Evolutionary conservation across 2,329 filamentous ascomycete genomes (phyloP).

Genomic region (Colletotrichum horii): DNA sequence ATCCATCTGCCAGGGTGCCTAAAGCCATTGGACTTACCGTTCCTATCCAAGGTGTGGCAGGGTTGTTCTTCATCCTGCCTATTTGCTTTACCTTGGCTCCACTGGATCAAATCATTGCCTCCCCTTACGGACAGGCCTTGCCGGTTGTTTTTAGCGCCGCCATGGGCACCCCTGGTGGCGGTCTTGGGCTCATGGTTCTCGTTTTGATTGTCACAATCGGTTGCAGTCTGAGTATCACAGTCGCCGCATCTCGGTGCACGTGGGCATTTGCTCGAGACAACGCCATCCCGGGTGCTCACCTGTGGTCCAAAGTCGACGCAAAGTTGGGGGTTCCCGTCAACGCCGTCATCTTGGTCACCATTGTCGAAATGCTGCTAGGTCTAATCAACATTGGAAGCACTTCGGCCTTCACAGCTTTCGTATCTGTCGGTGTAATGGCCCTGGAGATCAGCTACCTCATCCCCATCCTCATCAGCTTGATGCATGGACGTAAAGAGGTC

Average conservation of each 20-base stretch:
- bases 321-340: slow-evolving; percentile 70
- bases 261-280: slow-evolving; percentile 76
- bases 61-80: slow-evolving; percentile 71
- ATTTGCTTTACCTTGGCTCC: slow-evolving; percentile 73
- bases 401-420: slow-evolving; percentile 74
- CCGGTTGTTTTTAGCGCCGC: slow-evolving; percentile 68
- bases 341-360: slow-evolving; percentile 75
- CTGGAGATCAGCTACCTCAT: slow-evolving; percentile 71
- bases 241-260: slow-evolving; percentile 68
- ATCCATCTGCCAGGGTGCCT: slow-evolving; percentile 70
- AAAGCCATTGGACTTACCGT: slow-evolving; percentile 75
- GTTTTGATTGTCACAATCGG: slow-evolving; percentile 69
- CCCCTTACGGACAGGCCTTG: slow-evolving; percentile 64
- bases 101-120: slow-evolving; percentile 55
- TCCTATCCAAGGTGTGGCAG: slow-evolving; percentile 68
- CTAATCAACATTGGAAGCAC: slow-evolving; percentile 72
- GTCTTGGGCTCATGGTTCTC: slow-evolving; percentile 67
- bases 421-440: slow-evolving; percentile 72
- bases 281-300: slow-evolving; percentile 66
- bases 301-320: slow-evolving; percentile 66
- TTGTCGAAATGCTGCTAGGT: slow-evolving; percentile 65
- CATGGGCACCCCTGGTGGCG: slow-evolving; percentile 64
- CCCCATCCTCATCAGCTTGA: slow-evolving; percentile 68
- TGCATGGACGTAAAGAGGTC: slow-evolving; percentile 65
- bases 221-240: slow-evolving; percentile 73